Conservation (phyloP, 129 eudicot species). For the Tagetes patula region DNA sequence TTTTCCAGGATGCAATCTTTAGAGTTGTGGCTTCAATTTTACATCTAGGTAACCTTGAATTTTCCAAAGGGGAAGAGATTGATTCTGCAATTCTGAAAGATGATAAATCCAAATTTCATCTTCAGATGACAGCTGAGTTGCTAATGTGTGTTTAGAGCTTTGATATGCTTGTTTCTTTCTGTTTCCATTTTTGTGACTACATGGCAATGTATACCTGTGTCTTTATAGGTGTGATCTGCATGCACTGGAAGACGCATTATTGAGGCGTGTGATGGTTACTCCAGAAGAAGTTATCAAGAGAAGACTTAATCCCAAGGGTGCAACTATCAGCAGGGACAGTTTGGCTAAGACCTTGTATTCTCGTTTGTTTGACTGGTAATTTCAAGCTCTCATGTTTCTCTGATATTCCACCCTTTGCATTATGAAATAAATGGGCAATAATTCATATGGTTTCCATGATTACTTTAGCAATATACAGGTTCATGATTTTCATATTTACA, state of each 20-base stretch:
- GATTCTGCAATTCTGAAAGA: slow-evolving; percentile 91
- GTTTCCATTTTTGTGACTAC: background rate
- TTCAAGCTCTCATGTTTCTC: slow-evolving; percentile 25
- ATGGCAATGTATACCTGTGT: slow-evolving; percentile 37
- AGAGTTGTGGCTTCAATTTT: slow-evolving; percentile 92
- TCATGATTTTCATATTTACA: slow-evolving; percentile 32
- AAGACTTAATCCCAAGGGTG: slow-evolving; percentile 84
- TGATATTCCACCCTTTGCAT: background rate
- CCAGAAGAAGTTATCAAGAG: slow-evolving; percentile 91
- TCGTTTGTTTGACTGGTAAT: slow-evolving; percentile 87
- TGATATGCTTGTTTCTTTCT: slow-evolving; percentile 1
- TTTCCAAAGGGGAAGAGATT: slow-evolving; percentile 71
- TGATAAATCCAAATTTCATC: slow-evolving; percentile 80
- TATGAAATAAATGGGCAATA: background rate
- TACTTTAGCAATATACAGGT: background rate
- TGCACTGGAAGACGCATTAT: slow-evolving; percentile 82
- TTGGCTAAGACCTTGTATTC: slow-evolving; percentile 81
- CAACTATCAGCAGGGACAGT: slow-evolving; percentile 82
- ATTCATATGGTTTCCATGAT: background rate
- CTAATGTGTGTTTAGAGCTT: slow-evolving; percentile 47
- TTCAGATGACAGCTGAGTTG: slow-evolving; percentile 77
- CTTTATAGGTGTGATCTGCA: slow-evolving; percentile 73
- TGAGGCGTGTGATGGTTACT: slow-evolving; percentile 81
- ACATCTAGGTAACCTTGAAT: slow-evolving; percentile 90
- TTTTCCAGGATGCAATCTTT: slow-evolving; percentile 77